phyloP scores from a whole-genome alignment of 345 rosid genomes.

The Durio zibethinus region DNA sequence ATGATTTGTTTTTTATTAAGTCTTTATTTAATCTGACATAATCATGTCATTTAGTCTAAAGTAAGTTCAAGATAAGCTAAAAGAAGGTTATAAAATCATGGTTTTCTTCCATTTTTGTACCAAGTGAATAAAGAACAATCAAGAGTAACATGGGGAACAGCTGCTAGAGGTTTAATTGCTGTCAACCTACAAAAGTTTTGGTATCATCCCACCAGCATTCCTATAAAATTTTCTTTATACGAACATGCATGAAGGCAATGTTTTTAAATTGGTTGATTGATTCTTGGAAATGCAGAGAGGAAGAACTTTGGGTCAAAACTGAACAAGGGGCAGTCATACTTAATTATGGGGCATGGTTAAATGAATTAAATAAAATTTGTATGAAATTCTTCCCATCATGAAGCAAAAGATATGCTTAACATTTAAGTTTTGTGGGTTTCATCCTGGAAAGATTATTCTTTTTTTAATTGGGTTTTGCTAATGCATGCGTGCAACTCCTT shows the following conservation, averaged over 20 bases:
- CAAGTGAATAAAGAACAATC: neutral
- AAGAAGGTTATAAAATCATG: too few relatives aligned
- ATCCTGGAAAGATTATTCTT: slow-evolving; percentile 12
- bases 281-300: neutral
- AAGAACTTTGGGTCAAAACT: slow-evolving; percentile 1
- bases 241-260: neutral
- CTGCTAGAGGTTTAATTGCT: neutral
- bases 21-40: too few relatives aligned
- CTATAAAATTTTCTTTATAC: slow-evolving; percentile 6
- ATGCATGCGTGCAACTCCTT: slow-evolving; percentile 26
- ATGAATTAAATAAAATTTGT: slow-evolving; percentile 14
- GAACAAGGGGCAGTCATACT: slow-evolving; percentile 18
- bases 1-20: too few relatives aligned
- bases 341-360: slow-evolving; percentile 25
- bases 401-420: slow-evolving; percentile 14
- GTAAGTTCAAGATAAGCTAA: too few relatives aligned
- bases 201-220: neutral
- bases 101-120: too few relatives aligned
- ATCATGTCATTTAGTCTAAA: too few relatives aligned
- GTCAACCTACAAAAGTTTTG: neutral
- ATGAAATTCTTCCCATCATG: slow-evolving; percentile 24
- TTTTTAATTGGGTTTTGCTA: neutral
- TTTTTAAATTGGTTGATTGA: neutral
- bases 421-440: neutral
- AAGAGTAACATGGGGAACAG: slow-evolving; percentile 6